phyloP scores from a whole-genome alignment of 78 protist genomes.

The Dictyostelium discoideum region DNA sequence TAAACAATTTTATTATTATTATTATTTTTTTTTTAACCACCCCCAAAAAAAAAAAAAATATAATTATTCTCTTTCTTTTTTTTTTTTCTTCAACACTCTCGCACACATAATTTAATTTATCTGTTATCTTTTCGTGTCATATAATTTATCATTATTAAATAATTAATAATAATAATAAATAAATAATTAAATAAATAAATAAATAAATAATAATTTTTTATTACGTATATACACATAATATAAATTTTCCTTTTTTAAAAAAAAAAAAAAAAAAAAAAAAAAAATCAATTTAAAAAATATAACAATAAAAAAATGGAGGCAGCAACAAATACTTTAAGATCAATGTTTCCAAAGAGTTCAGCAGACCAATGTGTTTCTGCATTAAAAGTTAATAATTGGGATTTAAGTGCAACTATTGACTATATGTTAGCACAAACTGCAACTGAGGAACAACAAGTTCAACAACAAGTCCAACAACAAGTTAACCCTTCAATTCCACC shows the following conservation, averaged over 20 bases:
- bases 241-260: not conserved
- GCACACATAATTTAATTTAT: not conserved
- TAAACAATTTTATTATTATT: not conserved
- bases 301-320: not conserved
- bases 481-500: constrained; percentile 4
- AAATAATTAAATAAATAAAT: not conserved
- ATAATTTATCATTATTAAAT: not conserved
- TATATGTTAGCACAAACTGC: constrained; percentile 37
- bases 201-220: not conserved
- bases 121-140: not conserved
- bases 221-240: not conserved
- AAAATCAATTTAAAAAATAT: no score
- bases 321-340: constrained; percentile 3
- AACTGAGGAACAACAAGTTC: constrained; percentile 13
- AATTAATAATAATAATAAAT: not conserved
- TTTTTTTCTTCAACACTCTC: not conserved
- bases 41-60: not conserved
- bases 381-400: constrained; percentile 41
- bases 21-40: not conserved
- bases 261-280: not conserved
- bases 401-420: constrained; percentile 54
- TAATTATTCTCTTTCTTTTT: not conserved
- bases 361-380: constrained; percentile 28
- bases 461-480: constrained; percentile 12
- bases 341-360: constrained; percentile 67